These are phyloP conservation scores for Gossypium schwendimanii DNA, from an alignment of 441 rosid genomes.

Conservation along the genomic window DNA sequence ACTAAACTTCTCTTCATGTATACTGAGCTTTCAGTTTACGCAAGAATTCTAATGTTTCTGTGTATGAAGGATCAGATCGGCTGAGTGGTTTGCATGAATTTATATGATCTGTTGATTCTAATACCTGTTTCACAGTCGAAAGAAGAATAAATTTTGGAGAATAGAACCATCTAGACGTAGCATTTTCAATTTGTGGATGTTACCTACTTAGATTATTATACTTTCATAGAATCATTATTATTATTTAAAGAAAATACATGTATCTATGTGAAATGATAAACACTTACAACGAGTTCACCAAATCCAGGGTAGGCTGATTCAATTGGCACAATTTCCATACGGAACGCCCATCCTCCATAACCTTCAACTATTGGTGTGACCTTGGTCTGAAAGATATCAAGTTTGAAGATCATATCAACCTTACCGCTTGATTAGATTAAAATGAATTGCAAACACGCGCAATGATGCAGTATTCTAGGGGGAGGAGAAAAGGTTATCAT, in stretches of 20 bases:
- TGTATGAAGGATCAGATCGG: conserved; percentile 74
- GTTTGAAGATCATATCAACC: background rate
- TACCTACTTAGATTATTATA: background rate
- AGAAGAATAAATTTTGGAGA: background rate
- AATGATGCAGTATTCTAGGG: background rate
- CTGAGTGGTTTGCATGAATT: conserved; percentile 92
- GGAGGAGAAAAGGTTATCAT: background rate
- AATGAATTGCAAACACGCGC: background rate
- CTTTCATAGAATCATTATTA: no score
- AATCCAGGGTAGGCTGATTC: conserved; percentile 98
- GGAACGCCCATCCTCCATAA: conserved; percentile 95
- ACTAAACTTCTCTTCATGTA: conserved; percentile 17
- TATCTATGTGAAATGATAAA: background rate
- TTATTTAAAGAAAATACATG: background rate
- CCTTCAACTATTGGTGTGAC: conserved; percentile 97
- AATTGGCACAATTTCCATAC: conserved; percentile 86
- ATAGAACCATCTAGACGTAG: background rate
- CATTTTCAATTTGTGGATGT: background rate
- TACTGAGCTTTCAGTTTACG: conserved; percentile 47
- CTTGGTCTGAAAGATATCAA: conserved; percentile 60
- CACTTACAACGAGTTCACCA: conserved; percentile 88
- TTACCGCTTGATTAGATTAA: background rate
- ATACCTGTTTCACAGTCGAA: conserved; percentile 46
- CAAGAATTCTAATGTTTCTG: conserved; percentile 59
- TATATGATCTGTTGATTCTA: conserved; percentile 89